Evolutionary conservation across 371 early-diverging fungal genomes (phyloP), one percentile per base, ranked within the genome.

Genomic region (Actinomucor elegans): DNA sequence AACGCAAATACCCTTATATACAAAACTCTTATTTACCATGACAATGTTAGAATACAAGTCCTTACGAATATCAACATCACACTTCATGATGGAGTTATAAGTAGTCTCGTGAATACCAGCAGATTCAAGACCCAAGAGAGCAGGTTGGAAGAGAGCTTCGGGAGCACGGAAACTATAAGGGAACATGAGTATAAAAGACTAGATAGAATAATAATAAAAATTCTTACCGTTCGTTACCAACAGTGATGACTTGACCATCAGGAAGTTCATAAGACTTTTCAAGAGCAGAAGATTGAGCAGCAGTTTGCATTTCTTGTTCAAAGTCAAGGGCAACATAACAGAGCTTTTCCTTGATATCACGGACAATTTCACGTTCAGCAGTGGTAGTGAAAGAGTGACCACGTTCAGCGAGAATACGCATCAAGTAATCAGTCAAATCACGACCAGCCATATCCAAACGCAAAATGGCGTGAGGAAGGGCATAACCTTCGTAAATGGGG

Each of bases 301-400:
- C 93, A 71, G 98, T 97, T 71, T 92, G 87, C 88, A 97, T 89
- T 78, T 99, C 99, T 75, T 96, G 94, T 67, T 98, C 98, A 73
- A 93, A 99, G 88, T 99, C 97, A 53, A 94, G 77, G 57, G 99
- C 97, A 66, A 99, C 95, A 80, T 99, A 99, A 85, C 99, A 98
- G 52, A 98, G 91, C 90, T 99, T 99, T 79, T 99, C 99, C 87
- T 99, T 99, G 82, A 99, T 98, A 76, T 99, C 99, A 78, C 99
- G 96, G 57, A 98, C 99, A 66, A 99, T 99, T 92, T 99, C 99
- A 78, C 94, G 93, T 76, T 99, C 99, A 61, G 99, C 99, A 41
- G 99, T 94, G 71, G 99, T 99, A 71, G 94, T 93, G 88, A 99
- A 96, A 47, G 96, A 84, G 86, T 98, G 94, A 71, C 99, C 99